These are phyloP conservation scores for Pseudozyma tsukubaensis DNA, from an alignment of 1,284 basidiomycete genomes.

Conservation along the genomic window DNA sequence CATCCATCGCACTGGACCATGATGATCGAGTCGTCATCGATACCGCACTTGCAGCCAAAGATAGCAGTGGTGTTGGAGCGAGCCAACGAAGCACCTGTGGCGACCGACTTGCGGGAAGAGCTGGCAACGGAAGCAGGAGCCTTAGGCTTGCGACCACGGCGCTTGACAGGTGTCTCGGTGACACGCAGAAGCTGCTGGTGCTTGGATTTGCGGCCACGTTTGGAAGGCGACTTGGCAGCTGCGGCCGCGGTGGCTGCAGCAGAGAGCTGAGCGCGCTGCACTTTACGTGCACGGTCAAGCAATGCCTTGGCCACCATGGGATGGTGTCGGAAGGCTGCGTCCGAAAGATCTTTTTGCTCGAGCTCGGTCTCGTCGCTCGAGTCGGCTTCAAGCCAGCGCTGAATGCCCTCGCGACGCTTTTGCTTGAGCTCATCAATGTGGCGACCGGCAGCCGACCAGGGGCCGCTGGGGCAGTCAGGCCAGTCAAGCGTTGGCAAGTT, in stretches of 20 bases:
- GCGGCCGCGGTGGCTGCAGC: conserved; percentile 23
- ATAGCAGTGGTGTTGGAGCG: conserved; percentile 41
- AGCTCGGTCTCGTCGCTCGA: conserved; percentile 40
- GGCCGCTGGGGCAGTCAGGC: conserved; percentile 49
- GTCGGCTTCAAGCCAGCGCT: conserved; percentile 50
- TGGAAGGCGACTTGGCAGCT: conserved; percentile 18
- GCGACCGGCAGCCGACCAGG: conserved; percentile 48
- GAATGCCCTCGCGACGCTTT: conserved; percentile 39
- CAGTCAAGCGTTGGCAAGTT: conserved; percentile 50
- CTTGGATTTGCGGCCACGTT: conserved; percentile 37
- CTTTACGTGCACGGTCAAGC: conserved; percentile 53
- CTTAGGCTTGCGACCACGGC: conserved; percentile 43
- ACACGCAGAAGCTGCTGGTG: conserved; percentile 20
- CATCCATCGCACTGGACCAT: conserved; percentile 69
- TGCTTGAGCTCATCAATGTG: conserved; percentile 44
- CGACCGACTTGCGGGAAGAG: conserved; percentile 45
- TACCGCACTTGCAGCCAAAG: conserved; percentile 56
- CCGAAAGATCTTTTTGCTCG: conserved; percentile 12
- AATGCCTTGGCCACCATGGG: conserved; percentile 65
- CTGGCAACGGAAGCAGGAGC: conserved; percentile 26
- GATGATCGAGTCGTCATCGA: conserved; percentile 48
- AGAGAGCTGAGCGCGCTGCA: conserved; percentile 30
- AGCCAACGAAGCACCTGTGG: conserved; percentile 41
- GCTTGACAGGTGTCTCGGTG: conserved; percentile 25
- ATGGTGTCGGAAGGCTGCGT: conserved; percentile 45